Percentiles rank a stretch among this genome's conserved stretches.
Evolutionary conservation across 2,329 filamentous ascomycete genomes (phyloP).

Genomic region (Escovopsis weberi): DNA sequence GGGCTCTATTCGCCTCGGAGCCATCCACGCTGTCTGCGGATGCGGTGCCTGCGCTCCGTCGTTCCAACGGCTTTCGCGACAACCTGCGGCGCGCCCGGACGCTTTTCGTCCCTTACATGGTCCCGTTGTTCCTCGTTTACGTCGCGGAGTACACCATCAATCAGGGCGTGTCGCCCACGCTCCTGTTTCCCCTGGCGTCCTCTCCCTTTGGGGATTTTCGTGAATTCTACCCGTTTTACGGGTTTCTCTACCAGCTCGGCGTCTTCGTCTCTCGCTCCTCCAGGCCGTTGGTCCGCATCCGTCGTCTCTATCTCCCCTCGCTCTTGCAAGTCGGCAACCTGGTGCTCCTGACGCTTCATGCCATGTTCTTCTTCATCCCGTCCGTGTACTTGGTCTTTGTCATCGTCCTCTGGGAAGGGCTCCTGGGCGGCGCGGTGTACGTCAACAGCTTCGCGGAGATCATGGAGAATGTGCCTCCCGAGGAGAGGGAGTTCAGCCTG

Average conservation of each 20-base stretch:
- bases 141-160: conserved; percentile 97
- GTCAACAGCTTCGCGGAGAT: conserved; percentile 95
- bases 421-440: conserved; percentile 84
- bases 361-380: conserved; percentile 68
- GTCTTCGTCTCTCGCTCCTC: conserved; percentile 92
- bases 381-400: conserved; percentile 74
- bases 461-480: conserved; percentile 60
- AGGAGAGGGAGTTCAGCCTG: conserved; percentile 81
- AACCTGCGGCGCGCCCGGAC: conserved; percentile 51
- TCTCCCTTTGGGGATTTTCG: conserved; percentile 72
- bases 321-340: conserved; percentile 73
- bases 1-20: conserved; percentile 31
- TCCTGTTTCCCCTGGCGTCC: conserved; percentile 65
- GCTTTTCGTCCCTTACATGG: conserved; percentile 71
- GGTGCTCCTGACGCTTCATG: conserved; percentile 56
- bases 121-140: conserved; percentile 83
- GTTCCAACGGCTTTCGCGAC: conserved; percentile 20
- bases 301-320: conserved; percentile 67
- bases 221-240: conserved; percentile 88
- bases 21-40: conserved; percentile 15
- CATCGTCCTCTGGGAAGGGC: conserved; percentile 85
- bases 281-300: conserved; percentile 72
- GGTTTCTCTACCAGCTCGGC: conserved; percentile 85
- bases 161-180: conserved; percentile 78
- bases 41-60: background rate